Base-by-base conservation (phyloP, 192 early-diverging fungal genomes). In the Backusella liffmaniae region DNA sequence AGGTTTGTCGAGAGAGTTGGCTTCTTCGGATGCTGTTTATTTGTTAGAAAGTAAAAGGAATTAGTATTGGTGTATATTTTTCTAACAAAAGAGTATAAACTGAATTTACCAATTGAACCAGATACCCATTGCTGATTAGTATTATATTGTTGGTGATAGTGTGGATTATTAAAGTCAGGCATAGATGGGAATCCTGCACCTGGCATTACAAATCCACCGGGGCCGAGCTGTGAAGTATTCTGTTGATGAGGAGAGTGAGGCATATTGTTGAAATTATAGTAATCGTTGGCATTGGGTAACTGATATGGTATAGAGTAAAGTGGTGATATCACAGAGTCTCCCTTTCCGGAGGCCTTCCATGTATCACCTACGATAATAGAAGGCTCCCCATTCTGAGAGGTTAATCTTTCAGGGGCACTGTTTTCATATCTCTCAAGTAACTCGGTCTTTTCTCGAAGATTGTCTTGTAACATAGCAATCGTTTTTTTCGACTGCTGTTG, bases 401-500 rank as follows among this genome's bases (percentile, higher is more conserved):
- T 21, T 4, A 29, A 51, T 5, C 35, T 69, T 18, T n/a, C 67
- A 41, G 37, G 35, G 39, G 37, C 3, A 8, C 21, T 7, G 35
- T 36, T 35, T 23, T 69, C 67, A 46, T 71, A 39, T 29, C 21
- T 49, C 23, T 53, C 46, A 41, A 37, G 41, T n/a, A 30, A 7
- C 2, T 74, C 77, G 0, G 72, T 79, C 46, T 74, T 62, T 88
- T 93, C 92, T 68, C 80, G 84, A 44, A 93, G 86, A 76, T 88
- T 86, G 39, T 86, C 86, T 84, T 95, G 91, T 26, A 95, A 76
- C 30, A 91, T 89, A 67, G 88, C 84, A 37, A 95, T 91, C 6
- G 91, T 93, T 34, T 92, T 88, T 7, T 92, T 87, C 16, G 93
- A 93, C 74, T 90, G 90, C 18, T 90, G 88, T 35, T 93, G 76